Base-by-base conservation (phyloP, 306 rosid species). In the Bauhinia variegata region DNA sequence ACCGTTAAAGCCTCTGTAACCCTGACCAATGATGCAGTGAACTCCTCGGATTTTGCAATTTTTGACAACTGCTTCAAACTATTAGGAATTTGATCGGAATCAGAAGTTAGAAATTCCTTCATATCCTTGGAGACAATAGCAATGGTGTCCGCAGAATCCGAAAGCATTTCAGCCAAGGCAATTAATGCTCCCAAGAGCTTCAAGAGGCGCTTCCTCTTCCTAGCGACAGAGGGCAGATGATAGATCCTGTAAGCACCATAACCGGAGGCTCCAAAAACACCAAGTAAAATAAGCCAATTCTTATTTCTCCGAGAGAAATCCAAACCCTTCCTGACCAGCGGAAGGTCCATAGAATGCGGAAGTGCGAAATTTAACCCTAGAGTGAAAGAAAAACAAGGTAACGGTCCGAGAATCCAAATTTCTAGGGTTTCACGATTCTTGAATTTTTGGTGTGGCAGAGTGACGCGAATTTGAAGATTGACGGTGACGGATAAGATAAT, bases 61-160 rank as follows among this genome's bases (percentile, higher is more conserved):
- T 90, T 93, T 1, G 90, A 90, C 63, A 93, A 65, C 47, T 93
- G 99, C 70, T 71, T 85, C 82, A 93, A 55, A 51, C 91, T 93
- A 58, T 69, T 74, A 12, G 99, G 99, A 44, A 93, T 82, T 80
- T 86, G 77, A 12, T 93, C 95, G 0, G 92, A 88, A 73, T 88
- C 89, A 2, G 97, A 93, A 1, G 14, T 55, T 5, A 93, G 76
- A 69, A 86, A 93, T 1, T 69, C 85, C 63, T 85, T 86, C 63
- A 93, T 34, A 60, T 93, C 99, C 60, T 67, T 83, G 11, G 89
- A 81, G 71, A 89, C 52, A 11, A 82, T 28, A 6, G 90, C 65
- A 39, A 90, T 52, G 0, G 87, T 76, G 28, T 93, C 88, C 0
- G 96, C 83, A 14, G 97, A 90, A 48, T 83, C 84, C 3, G 99